Base-by-base conservation (phyloP, 352 stramenopile genomes). In the Globisporangium middletonii region DNA sequence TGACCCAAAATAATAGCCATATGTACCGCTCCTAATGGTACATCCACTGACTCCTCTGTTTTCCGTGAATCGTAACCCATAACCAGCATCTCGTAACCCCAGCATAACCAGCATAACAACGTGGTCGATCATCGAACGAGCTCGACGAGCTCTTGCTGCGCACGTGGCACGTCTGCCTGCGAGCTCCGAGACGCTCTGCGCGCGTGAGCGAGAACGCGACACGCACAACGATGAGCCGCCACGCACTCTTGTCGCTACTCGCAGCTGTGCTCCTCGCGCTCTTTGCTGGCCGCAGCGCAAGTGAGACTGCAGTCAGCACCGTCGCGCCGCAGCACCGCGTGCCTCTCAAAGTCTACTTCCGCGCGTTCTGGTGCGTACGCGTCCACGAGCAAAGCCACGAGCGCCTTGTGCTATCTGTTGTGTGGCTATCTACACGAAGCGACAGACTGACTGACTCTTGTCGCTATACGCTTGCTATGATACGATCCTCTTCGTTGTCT, bases 291-390 rank as follows among this genome's bases (percentile, higher is more conserved):
- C 16, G 28, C 42, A 53, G 27, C 7, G 30, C 8, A 48, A 12
- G 33, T n/a, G 38, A 44, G 8, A 47, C 41, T 33, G 49, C 57
- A 6, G 49, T 56, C 13, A 57, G 43, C 19, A 64, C 55, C 23
- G 67, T 82, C 12, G 30, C 57, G n/a, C 53, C 59, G 35, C 65
- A 75, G 46, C 63, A 82, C 48, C 74, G 72, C 58, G 72, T 92
- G n/a, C 64, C 68, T n/a, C 44, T 92, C 33, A 67, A 73, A 42
- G 74, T 92, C 45, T 82, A 80, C 55, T 92, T 86, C 63, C 82
- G 82, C 44, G 82, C 79, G 1, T 92, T 86, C 67, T 92, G 80
- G 80, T 91, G 55, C n/a, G 28, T 6, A 28, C 27, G 8, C 41
- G 33, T 9, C 6, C 9, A 12, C 33, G 12, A 38, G 33, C 33